Base-by-base conservation (phyloP, 2,329 filamentous ascomycete genomes). In the Escovopsis sp. region DNA sequence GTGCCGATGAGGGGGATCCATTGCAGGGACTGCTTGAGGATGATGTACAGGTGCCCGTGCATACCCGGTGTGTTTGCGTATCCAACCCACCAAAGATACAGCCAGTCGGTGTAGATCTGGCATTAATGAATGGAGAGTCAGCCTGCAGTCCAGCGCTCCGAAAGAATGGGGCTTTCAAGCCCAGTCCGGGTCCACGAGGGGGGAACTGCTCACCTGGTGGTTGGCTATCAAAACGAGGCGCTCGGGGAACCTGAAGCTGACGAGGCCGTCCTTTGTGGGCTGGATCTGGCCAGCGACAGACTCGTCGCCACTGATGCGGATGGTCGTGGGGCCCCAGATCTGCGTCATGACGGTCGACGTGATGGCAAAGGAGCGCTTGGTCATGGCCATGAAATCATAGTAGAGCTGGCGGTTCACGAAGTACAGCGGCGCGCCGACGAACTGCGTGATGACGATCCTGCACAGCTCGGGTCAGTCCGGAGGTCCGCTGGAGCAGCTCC, bases 21-120 rank as follows among this genome's bases (percentile, higher is more conserved):
- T 58, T 84, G 87, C 47, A 94, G 66, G 1, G 84, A 88, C 57
- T 94, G 84, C 55, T 94, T 94, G 40, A 93, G 66, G 53, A 94
- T 89, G 57, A 94, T 94, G 65, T 86, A 93, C 53, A 94, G 71
- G 55, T 86, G 81, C 10, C 87, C 86, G 53, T 91, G 83, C 75
- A 86, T 85, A 41, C 73, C 71, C 43, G 82, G 83, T 2, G 52
- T 59, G 54, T 79, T 80, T 24, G 83, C 85, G 53, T 94, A 94
- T n/a, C 79, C 84, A 24, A 86, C 79, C 86, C 86, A 94, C 86
- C 86, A 94, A 7, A 94, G 72, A 57, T 94, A 94, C 8, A 93
- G 63, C 86, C 85, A 94, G 62, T 94, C 85, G 8, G 85, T 89
- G 57, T 94, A 93, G 40, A 93, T 79, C 73, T 73, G 49, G 24